These are phyloP conservation scores for Ganoderma resinaceum DNA, from an alignment of 1,284 basidiomycete species.

Conservation along the genomic window DNA sequence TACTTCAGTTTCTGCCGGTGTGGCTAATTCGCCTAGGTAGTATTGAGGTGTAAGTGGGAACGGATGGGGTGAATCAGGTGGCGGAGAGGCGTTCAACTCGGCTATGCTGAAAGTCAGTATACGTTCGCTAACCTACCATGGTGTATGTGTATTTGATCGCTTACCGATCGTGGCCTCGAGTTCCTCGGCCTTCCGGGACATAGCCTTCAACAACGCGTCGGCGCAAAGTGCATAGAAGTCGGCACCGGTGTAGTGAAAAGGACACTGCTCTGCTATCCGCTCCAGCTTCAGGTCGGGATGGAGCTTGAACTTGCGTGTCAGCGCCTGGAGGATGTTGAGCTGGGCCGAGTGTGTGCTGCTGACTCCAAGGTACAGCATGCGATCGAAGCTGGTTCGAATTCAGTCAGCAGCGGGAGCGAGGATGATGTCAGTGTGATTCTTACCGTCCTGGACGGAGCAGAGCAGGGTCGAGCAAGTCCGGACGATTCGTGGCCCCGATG, in stretches of 20 bases:
- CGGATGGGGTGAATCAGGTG: conserved; percentile 56
- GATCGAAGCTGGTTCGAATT: conserved; percentile 80
- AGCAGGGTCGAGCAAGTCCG: conserved; percentile 94
- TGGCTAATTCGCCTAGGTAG: conserved; percentile 89
- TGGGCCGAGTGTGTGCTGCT: conserved; percentile 90
- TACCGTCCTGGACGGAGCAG: conserved; percentile 90
- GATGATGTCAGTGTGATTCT: too few species aligned
- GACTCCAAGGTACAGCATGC: conserved; percentile 96
- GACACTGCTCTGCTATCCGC: conserved; percentile 77
- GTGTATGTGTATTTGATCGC: conserved; percentile 24
- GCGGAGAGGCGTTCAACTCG: conserved; percentile 53
- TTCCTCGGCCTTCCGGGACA: conserved; percentile 87
- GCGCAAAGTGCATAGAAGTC: conserved; percentile 98
- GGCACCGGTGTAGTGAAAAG: conserved; percentile 95
- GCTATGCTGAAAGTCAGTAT: conserved; percentile 43
- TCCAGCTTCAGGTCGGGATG: conserved; percentile 74
- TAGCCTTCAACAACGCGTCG: conserved; percentile 95
- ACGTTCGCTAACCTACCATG: background rate
- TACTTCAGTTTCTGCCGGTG: conserved; percentile 76
- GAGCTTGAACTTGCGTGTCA: conserved; percentile 93
- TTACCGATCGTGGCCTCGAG: conserved; percentile 79
- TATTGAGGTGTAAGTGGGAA: conserved; percentile 90
- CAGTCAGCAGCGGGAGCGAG: background rate
- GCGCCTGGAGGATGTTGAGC: conserved; percentile 85
- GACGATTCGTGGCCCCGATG: conserved; percentile 97